Percentiles rank a stretch among this genome's conserved stretches.
These are phyloP conservation scores for Hibiscus tridactylites DNA, from an alignment of 345 rosid genomes.

Conservation along the genomic window DNA sequence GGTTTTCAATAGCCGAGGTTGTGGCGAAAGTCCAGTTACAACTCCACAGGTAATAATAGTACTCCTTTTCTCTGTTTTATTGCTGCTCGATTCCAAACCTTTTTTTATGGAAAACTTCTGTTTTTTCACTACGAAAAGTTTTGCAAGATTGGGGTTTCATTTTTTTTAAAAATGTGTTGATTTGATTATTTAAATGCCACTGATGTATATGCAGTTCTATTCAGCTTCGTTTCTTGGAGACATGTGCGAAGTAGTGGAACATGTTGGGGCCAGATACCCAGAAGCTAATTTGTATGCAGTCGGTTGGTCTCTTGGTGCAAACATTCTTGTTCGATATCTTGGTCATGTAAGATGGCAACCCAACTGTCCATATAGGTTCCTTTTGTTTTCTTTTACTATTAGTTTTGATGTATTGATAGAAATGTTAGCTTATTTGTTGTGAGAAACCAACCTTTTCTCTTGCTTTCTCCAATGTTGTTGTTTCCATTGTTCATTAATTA, in stretches of 20 bases:
- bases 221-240: conserved; percentile 95
- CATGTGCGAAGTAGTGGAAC: conserved; percentile 55
- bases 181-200: conserved; percentile 14
- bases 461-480: neutral
- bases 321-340: conserved; percentile 82
- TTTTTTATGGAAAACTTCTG: neutral
- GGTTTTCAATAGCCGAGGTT: conserved; percentile 85
- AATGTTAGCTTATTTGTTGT: neutral
- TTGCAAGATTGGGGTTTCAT: neutral
- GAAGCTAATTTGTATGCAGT: conserved; percentile 73
- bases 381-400: neutral
- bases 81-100: neutral
- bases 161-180: neutral
- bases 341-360: conserved; percentile 42
- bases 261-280: conserved; percentile 54
- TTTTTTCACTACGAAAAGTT: neutral
- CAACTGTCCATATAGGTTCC: neutral
- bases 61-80: neutral
- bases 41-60: conserved; percentile 57
- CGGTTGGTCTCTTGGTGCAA: conserved; percentile 97
- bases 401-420: neutral
- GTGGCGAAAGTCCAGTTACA: conserved; percentile 75
- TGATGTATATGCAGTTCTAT: conserved; percentile 68
- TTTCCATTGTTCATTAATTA: neutral
- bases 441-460: neutral